A percentile compares a stretch with the other conserved stretches of the same genome.
Conservation (phyloP, 805 yeast species). For the Millerozyma miso region DNA sequence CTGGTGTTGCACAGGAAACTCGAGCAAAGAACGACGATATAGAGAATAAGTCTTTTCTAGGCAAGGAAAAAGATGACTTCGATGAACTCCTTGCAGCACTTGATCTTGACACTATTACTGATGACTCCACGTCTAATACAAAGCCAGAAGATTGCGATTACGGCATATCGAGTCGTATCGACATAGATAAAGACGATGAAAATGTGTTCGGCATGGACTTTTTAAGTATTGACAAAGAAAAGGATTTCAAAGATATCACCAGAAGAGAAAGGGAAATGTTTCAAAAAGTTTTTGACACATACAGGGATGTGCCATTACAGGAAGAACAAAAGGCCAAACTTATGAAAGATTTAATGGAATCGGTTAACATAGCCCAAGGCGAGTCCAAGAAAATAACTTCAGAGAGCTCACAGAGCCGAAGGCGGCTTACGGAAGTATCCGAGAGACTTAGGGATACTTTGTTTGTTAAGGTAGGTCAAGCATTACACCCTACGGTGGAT, state of each 20-base stretch:
- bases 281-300: conserved; percentile 22
- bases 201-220: conserved; percentile 11
- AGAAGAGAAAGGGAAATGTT: conserved; percentile 21
- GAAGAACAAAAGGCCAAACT: conserved; percentile 4
- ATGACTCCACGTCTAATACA: background rate
- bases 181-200: conserved; percentile 13
- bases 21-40: no score
- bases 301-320: conserved; percentile 12
- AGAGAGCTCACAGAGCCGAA: conserved; percentile 1
- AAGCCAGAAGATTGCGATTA: background rate
- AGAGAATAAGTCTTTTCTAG: no score
- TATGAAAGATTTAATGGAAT: conserved; percentile 7
- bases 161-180: conserved; percentile 3
- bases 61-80: conserved; percentile 4
- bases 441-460: conserved; percentile 11
- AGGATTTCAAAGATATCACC: conserved; percentile 7
- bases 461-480: conserved; percentile 11
- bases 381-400: conserved; percentile 8
- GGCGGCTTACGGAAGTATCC: conserved; percentile 3
- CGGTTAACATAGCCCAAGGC: conserved; percentile 6
- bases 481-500: conserved; percentile 19
- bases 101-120: conserved; percentile 1
- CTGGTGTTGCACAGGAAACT: no score
- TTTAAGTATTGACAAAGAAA: conserved; percentile 3
- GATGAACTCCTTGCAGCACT: conserved; percentile 4